A percentile compares a stretch with the other conserved stretches of the same genome.
phyloP scores from a whole-genome alignment of 2,329 filamentous ascomycete species.

The Bisporella sp. region DNA sequence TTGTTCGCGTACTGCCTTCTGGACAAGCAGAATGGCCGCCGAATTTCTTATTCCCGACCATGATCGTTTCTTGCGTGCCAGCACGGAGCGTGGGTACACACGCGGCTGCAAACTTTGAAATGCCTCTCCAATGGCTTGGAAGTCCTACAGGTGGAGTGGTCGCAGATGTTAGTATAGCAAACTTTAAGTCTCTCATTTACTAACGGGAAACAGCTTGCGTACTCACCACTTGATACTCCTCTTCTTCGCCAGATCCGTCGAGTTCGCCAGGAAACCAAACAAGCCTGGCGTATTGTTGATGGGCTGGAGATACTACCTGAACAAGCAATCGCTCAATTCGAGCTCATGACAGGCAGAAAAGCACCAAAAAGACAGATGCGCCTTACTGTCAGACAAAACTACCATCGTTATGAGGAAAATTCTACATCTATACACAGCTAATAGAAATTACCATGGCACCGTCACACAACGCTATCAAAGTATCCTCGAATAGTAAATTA shows the following conservation, averaged over 20 bases:
- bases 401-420: slow-evolving; percentile 19
- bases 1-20: slow-evolving; percentile 44
- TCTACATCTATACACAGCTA: no score
- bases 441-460: no score
- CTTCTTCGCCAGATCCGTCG: slow-evolving; percentile 55
- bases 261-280: slow-evolving; percentile 40
- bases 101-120: slow-evolving; percentile 61
- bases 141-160: slow-evolving; percentile 71
- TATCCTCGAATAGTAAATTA: no score
- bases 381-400: slow-evolving; percentile 22
- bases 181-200: neutral
- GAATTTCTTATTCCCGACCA: slow-evolving; percentile 57
- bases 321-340: slow-evolving; percentile 76
- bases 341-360: slow-evolving; percentile 69
- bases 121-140: slow-evolving; percentile 62
- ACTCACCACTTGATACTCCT: slow-evolving; percentile 66
- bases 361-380: slow-evolving; percentile 68
- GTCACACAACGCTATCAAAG: no score
- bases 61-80: slow-evolving; percentile 71
- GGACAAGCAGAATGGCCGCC: slow-evolving; percentile 58
- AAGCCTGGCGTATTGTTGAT: slow-evolving; percentile 69
- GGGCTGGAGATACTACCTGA: slow-evolving; percentile 71
- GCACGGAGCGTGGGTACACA: slow-evolving; percentile 58
- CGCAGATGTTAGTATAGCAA: slow-evolving; percentile 42
- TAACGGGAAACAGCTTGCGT: slow-evolving; percentile 43